Conservation (phyloP, 2,329 filamentous ascomycete species). For the Thielaviopsis euricoi region DNA sequence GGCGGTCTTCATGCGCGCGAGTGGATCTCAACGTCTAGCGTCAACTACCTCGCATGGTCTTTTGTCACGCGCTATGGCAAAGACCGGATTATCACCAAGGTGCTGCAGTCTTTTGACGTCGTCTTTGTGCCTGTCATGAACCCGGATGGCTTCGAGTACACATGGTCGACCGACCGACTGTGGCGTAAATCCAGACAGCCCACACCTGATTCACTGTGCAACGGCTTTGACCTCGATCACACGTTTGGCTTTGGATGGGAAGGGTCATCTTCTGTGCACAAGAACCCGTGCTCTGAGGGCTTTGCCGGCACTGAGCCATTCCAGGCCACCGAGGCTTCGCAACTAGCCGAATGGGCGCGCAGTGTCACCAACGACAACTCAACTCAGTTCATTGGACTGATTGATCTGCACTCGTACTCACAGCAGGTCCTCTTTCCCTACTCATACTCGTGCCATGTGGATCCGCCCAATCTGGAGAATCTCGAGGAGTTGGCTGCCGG, state of each 20-base stretch:
- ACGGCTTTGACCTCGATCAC: constrained; percentile 77
- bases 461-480: constrained; percentile 78
- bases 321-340: constrained; percentile 61
- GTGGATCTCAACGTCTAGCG: constrained; percentile 88
- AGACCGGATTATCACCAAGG: constrained; percentile 49
- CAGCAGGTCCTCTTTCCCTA: constrained; percentile 92
- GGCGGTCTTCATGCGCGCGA: constrained; percentile 87
- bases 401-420: constrained; percentile 90
- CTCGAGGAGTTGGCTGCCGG: constrained; percentile 79
- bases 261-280: constrained; percentile 36
- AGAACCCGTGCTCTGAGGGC: constrained; percentile 78
- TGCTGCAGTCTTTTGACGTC: constrained; percentile 74
- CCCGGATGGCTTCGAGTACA: constrained; percentile 87
- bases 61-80: constrained; percentile 73
- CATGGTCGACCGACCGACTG: constrained; percentile 77
- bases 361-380: constrained; percentile 58
- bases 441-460: constrained; percentile 60
- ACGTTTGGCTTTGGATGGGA: constrained; percentile 79
- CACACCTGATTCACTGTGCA: constrained; percentile 68
- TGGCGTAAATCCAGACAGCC: constrained; percentile 91
- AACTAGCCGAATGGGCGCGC: constrained; percentile 65
- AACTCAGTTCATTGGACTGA: constrained; percentile 62
- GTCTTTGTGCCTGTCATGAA: constrained; percentile 81
- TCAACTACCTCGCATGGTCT: constrained; percentile 79
- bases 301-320: constrained; percentile 75